Percentiles rank a stretch among this genome's conserved stretches.
These are phyloP conservation scores for Leishmania tarentolae DNA, from an alignment of 208 protist genomes.

Conservation along the genomic window DNA sequence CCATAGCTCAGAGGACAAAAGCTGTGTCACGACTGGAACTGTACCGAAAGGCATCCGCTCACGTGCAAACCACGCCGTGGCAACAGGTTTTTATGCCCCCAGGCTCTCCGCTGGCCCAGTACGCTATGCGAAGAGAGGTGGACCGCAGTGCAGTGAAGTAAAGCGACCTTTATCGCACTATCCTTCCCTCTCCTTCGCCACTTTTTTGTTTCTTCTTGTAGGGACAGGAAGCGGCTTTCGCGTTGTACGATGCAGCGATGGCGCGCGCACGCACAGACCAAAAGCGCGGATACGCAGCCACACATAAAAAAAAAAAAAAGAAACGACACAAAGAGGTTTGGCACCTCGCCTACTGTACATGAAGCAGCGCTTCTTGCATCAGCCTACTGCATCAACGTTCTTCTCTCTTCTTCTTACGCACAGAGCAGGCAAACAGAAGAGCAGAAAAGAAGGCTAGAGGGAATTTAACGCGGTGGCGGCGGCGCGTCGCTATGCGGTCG, in stretches of 20 bases:
- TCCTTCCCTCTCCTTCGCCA: neutral
- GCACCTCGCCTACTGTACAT: slow-evolving; percentile 7
- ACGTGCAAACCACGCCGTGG: slow-evolving; percentile 3
- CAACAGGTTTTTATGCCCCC: neutral
- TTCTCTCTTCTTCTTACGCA: neutral
- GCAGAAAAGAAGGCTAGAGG: neutral
- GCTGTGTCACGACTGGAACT: neutral
- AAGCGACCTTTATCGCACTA: neutral
- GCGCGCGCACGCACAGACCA: neutral
- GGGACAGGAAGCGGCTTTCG: neutral
- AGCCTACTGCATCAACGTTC: neutral
- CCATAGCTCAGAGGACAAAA: neutral
- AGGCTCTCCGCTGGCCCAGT: neutral
- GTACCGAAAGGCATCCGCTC: neutral
- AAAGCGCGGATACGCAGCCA: neutral
- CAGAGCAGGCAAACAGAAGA: neutral
- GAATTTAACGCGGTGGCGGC: neutral
- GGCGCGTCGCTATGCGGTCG: neutral
- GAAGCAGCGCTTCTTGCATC: slow-evolving; percentile 8
- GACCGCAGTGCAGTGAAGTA: neutral
- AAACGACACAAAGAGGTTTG: neutral
- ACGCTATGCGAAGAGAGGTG: neutral
- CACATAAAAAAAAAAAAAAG: slow-evolving; percentile 15
- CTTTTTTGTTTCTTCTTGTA: neutral
- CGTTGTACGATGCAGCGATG: neutral